Evolutionary conservation across 164 flowering plant species (phyloP).

Genomic region (Cinnamomum chago): DNA sequence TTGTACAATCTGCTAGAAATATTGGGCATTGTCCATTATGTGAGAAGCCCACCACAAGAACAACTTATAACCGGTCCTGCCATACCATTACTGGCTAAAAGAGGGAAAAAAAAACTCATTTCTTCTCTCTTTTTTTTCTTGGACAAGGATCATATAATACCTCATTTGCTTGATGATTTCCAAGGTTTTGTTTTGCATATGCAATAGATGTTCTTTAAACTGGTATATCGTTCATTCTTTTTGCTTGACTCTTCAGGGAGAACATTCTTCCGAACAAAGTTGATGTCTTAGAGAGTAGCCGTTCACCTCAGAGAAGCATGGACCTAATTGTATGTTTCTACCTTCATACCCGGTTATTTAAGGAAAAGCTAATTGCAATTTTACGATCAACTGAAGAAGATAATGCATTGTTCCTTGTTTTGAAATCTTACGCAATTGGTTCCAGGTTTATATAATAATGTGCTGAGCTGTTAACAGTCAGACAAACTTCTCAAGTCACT

Average conservation of each 20-base stretch:
- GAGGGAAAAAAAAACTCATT: not conserved
- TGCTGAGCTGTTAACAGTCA: not conserved
- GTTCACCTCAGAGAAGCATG: not conserved
- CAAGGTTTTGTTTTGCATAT: not conserved
- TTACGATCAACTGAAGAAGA: too few species aligned
- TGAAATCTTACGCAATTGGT: not conserved
- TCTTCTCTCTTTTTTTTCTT: not conserved
- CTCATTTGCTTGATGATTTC: not conserved
- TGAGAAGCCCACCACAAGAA: not conserved
- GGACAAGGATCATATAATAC: not conserved
- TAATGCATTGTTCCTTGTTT: not conserved
- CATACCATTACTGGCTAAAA: too few species aligned
- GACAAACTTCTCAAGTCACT: too few species aligned
- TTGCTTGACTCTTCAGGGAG: constrained; percentile 4
- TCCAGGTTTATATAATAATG: not conserved
- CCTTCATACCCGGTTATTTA: not conserved
- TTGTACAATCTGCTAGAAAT: not conserved
- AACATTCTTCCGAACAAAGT: not conserved
- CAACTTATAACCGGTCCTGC: not conserved
- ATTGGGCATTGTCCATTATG: not conserved
- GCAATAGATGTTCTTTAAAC: not conserved
- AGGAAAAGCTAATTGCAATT: not conserved
- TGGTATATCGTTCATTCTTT: not conserved
- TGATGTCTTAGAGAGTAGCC: not conserved
- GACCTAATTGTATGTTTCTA: not conserved